Percentiles rank a stretch among this genome's conserved stretches.
Evolutionary conservation across 2,329 filamentous ascomycete species (phyloP).

Genomic region (Trichoderma sp.): DNA sequence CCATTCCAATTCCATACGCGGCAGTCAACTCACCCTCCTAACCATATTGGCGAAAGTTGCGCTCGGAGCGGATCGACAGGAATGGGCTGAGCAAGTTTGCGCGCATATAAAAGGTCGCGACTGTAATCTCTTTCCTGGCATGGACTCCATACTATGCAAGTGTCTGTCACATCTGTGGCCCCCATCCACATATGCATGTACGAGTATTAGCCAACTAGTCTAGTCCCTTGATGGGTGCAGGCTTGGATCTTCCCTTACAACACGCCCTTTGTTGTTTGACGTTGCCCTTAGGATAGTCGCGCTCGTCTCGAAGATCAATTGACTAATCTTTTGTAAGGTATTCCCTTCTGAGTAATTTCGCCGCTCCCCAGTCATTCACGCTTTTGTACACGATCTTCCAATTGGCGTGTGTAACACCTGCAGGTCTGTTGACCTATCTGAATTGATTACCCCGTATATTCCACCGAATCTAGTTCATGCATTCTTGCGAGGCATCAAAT

Average conservation of each 20-base stretch:
- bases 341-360: neutral
- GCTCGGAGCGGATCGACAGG: neutral
- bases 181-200: neutral
- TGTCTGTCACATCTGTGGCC: neutral
- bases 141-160: neutral
- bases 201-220: neutral
- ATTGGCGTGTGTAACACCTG: neutral
- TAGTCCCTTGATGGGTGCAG: neutral
- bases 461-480: neutral
- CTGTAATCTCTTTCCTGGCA: neutral
- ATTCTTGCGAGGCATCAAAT: neutral
- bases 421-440: neutral
- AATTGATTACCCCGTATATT: neutral
- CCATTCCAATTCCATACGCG: neutral
- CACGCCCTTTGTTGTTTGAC: neutral
- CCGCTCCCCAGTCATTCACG: neutral
- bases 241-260: neutral
- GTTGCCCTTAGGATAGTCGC: neutral
- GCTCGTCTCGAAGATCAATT: neutral
- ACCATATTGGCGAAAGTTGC: neutral
- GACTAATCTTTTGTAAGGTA: neutral
- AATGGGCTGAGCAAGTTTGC: neutral
- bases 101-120: neutral
- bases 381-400: neutral
- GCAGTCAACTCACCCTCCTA: neutral